phyloP scores from a whole-genome alignment of 306 rosid species.

The Prunus kanzakura region DNA sequence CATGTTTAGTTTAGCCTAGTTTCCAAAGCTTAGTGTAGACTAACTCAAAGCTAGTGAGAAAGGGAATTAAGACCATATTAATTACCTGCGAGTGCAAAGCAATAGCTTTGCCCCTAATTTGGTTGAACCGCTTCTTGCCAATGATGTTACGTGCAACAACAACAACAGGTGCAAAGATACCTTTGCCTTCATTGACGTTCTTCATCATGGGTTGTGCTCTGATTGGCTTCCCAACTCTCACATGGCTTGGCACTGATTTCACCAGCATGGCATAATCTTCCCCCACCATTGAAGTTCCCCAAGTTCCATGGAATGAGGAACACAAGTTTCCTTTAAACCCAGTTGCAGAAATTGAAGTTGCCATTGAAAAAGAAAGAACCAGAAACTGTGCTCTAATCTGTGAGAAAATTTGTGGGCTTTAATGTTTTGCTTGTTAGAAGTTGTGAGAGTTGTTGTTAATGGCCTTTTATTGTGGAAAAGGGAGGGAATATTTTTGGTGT shows the following conservation, averaged over 20 bases:
- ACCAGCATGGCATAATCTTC: slow-evolving; percentile 56
- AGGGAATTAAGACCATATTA: not conserved
- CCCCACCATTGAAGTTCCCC: slow-evolving; percentile 69
- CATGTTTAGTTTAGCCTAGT: too few species aligned
- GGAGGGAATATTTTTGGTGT: slow-evolving; percentile 49
- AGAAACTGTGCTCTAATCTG: not conserved
- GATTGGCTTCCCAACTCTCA: slow-evolving; percentile 51
- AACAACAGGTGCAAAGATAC: slow-evolving; percentile 86
- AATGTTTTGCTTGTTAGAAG: not conserved
- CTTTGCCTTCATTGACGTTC: slow-evolving; percentile 95
- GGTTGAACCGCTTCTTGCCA: slow-evolving; percentile 94
- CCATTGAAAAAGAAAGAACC: slow-evolving; percentile 39
- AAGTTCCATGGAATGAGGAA: slow-evolving; percentile 71
- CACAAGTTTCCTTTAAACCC: slow-evolving; percentile 22
- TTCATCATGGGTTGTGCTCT: slow-evolving; percentile 83
- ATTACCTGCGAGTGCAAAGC: slow-evolving; percentile 95
- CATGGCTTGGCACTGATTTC: slow-evolving; percentile 51
- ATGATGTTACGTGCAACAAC: slow-evolving; percentile 62
- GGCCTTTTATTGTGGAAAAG: slow-evolving; percentile 47
- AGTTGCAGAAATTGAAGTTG: slow-evolving; percentile 60
- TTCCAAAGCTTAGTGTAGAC: not conserved
- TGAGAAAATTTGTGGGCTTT: not conserved
- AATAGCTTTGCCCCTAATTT: slow-evolving; percentile 93
- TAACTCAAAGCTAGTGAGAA: too few species aligned
- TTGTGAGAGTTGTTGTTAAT: slow-evolving; percentile 18